Evolutionary conservation across 805 yeast genomes (phyloP), one percentile per base, ranked within the genome.

Genomic region (Nakazawaea anatomiae): DNA sequence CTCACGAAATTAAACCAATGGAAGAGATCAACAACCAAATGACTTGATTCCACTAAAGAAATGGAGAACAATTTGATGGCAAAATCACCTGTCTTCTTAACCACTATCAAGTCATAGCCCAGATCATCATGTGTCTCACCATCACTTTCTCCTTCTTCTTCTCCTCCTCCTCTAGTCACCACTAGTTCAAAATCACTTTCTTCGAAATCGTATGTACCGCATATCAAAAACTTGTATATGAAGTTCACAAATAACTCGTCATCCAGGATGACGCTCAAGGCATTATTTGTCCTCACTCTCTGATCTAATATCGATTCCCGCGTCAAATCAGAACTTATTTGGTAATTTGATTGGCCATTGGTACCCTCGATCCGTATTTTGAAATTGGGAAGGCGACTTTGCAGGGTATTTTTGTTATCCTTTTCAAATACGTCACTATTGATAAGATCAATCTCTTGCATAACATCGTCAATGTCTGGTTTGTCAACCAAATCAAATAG

Each of bases 1-100:
- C 30, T 34, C 5, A 39, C 12, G 4, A 46, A 8, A 29, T 50
- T 25, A 29, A 50, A 45, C 53, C 53, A 50, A n/a, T 50, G 40
- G 30, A 46, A 50, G 5, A 50, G 34, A 36, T 50, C 53, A 28
- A 50, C 35, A 0, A 10, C 11, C 25, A 44, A 11, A 14, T 38
- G 25, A 8, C 9, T 30, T 28, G 27, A 29, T 6, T 11, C 14
- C 28, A 1, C 11, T 10, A 46, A 42, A 6, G n/a, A 8, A 14
- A 50, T 41, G 6, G 43, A 12, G n/a, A 31, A n/a, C 42, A 50
- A 42, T 18, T 36, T 46, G 8, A 50, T 42, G 6, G 38, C 46
- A 39, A 50, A 44, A 12, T 44, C 44, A 7, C 29, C 48, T 25
- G 8, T 42, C 18, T 10, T 39, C 25, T 44, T 35, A 12, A 44